Conservation (phyloP, 768 basidiomycete genomes). For the Boletellus ananiceps region DNA sequence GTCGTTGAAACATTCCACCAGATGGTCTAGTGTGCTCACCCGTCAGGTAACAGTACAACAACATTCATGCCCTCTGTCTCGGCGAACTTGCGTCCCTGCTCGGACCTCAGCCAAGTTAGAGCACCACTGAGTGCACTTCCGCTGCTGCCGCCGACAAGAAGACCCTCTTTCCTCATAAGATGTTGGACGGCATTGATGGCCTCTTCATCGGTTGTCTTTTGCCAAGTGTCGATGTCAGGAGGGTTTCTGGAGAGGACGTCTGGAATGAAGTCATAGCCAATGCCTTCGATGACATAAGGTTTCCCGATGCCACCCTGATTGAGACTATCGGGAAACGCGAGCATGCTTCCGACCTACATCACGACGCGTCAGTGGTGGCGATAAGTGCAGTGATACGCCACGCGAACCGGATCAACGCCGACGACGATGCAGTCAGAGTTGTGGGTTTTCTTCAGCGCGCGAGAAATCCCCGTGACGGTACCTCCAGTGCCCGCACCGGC, state of each 20-base stretch:
- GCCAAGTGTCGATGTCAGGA: conserved; percentile 66
- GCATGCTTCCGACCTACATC: conserved; percentile 78
- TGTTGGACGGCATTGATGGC: conserved; percentile 70
- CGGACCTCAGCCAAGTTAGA: conserved; percentile 69
- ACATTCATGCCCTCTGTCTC: conserved; percentile 76
- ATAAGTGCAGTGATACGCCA: not conserved
- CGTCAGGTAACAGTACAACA: conserved; percentile 85
- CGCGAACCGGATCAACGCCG: conserved; percentile 84
- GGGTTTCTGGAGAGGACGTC: conserved; percentile 71
- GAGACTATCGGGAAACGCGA: conserved; percentile 65
- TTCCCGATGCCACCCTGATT: conserved; percentile 45
- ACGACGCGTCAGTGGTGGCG: conserved; percentile 6
- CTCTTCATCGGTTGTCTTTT: conserved; percentile 81
- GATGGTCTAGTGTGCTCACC: conserved; percentile 43
- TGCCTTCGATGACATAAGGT: conserved; percentile 87
- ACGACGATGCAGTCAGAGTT: conserved; percentile 71
- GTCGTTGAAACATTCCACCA: not conserved
- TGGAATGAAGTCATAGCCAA: conserved; percentile 92
- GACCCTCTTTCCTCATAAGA: conserved; percentile 80
- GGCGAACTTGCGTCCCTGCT: conserved; percentile 59
- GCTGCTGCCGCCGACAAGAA: conserved; percentile 91
- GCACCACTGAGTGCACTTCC: conserved; percentile 82
- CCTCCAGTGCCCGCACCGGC: conserved; percentile 94
- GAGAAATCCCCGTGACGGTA: conserved; percentile 83
- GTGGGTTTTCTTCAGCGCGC: conserved; percentile 73